phyloP scores from a whole-genome alignment of 2,329 filamentous ascomycete species.

The Botryotinia globosa region DNA sequence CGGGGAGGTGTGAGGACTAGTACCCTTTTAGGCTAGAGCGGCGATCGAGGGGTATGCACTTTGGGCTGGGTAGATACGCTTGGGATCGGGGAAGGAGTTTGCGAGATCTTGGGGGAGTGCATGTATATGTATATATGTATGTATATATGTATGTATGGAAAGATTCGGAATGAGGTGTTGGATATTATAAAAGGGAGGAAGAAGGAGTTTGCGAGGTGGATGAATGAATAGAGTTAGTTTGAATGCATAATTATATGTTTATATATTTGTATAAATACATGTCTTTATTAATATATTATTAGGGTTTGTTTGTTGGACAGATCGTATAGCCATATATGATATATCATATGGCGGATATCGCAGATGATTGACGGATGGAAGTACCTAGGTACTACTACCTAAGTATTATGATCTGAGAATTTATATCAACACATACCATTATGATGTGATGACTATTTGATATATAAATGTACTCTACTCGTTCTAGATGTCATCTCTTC shows the following conservation, averaged over 20 bases:
- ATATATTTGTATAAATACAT: no score
- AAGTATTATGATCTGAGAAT: background rate
- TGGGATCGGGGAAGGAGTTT: slow-evolving; percentile 15
- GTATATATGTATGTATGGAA: background rate
- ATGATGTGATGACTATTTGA: no score
- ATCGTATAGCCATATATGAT: no score
- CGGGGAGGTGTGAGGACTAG: no score
- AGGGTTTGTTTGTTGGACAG: no score
- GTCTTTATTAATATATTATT: no score
- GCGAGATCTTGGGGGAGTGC: background rate
- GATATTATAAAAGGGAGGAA: no score
- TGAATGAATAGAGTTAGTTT: background rate
- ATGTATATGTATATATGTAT: background rate
- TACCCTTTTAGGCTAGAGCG: background rate
- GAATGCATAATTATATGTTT: no score
- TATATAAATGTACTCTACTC: background rate
- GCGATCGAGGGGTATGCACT: slow-evolving; percentile 3
- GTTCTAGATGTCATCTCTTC: background rate
- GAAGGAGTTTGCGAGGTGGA: slow-evolving; percentile 2
- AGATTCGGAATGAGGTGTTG: background rate
- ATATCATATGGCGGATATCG: no score
- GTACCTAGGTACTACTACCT: no score
- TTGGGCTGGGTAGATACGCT: background rate
- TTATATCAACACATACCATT: no score
- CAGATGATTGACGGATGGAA: background rate